Conservation (phyloP, 2,329 filamentous ascomycete genomes). For the Ampelomyces quisqualis region DNA sequence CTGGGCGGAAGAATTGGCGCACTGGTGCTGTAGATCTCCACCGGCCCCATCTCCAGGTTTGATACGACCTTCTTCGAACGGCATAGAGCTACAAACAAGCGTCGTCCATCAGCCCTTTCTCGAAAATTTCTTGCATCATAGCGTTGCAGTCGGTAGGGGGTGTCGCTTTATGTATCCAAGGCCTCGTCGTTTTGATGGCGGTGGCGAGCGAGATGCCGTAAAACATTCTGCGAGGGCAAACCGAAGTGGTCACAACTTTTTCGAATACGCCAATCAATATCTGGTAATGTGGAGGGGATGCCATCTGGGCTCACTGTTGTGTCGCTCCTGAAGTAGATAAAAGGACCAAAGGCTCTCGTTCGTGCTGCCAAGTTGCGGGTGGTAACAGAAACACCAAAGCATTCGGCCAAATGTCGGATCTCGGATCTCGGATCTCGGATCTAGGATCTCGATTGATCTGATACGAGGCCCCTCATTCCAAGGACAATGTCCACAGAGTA, state of each 20-base stretch:
- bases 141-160: too few species aligned
- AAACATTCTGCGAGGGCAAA: neutral
- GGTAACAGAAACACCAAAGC: neutral
- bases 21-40: constrained; percentile 16
- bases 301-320: too few species aligned
- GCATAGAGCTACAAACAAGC: neutral
- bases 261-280: too few species aligned
- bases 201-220: neutral
- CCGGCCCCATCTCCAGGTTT: constrained; percentile 3
- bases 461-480: constrained; percentile 9
- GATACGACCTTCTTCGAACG: constrained; percentile 1
- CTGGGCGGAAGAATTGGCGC: constrained; percentile 22
- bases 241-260: too few species aligned
- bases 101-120: too few species aligned
- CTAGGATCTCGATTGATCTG: constrained; percentile 7
- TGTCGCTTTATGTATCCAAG: too few species aligned
- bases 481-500: too few species aligned
- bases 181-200: too few species aligned
- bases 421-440: constrained; percentile 15
- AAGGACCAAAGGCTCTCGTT: too few species aligned
- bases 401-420: constrained; percentile 14
- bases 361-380: neutral
- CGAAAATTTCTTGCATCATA: too few species aligned
- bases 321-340: too few species aligned
- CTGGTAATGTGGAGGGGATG: too few species aligned